Evolutionary conservation across 352 stramenopile genomes (phyloP).

Genomic region (Phytopythium litorale): DNA sequence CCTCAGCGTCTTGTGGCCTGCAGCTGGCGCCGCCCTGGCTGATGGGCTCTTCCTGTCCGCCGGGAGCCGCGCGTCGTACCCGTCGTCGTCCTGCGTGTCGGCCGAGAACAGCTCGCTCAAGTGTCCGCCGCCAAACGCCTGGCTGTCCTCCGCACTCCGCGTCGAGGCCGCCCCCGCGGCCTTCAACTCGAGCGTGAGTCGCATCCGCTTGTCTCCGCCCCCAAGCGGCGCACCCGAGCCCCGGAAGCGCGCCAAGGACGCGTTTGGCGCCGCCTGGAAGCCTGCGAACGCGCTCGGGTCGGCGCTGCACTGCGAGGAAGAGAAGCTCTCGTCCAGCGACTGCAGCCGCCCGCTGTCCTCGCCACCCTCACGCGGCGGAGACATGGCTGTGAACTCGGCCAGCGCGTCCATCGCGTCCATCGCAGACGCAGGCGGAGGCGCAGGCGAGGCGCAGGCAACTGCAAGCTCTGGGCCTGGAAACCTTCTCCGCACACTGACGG

Average conservation of each 20-base stretch:
- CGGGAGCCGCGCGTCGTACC: not conserved
- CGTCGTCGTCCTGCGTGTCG: constrained; percentile 52
- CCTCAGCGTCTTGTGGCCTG: not conserved
- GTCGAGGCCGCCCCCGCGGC: constrained; percentile 9
- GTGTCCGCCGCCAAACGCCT: constrained; percentile 18
- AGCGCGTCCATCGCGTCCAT: constrained; percentile 18
- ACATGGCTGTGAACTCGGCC: constrained; percentile 25
- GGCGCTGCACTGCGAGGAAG: constrained; percentile 56
- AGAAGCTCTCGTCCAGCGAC: constrained; percentile 32
- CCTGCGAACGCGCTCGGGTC: constrained; percentile 53
- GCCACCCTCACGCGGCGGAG: constrained; percentile 9
- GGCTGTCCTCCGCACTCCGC: constrained; percentile 16
- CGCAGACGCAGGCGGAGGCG: too few species aligned
- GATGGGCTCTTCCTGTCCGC: not conserved
- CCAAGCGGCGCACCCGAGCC: not conserved
- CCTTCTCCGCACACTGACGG: too few species aligned
- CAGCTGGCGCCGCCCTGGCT: not conserved
- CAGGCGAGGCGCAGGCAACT: too few species aligned
- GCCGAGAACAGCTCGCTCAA: constrained; percentile 45
- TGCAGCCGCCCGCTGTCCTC: constrained; percentile 7
- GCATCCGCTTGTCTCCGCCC: constrained; percentile 6
- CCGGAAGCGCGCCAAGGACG: not conserved
- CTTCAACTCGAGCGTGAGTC: constrained; percentile 34
- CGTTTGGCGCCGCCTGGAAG: constrained; percentile 19
- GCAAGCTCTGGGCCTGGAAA: too few species aligned